Base-by-base conservation (phyloP, 2,329 filamentous ascomycete species). In the Daldinia sp. region DNA sequence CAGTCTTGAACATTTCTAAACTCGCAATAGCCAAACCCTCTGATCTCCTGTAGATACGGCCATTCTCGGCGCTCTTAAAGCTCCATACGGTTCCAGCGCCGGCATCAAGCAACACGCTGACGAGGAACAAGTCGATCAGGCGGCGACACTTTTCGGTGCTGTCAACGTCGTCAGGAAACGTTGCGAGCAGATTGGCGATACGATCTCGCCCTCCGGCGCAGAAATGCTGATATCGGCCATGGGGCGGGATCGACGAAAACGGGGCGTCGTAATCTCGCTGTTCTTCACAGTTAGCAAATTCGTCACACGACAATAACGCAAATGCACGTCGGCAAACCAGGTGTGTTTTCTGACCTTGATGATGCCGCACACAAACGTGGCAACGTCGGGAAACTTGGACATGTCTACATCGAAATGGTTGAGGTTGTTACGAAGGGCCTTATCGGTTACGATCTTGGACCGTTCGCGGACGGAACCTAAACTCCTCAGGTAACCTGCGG, bases 61-160 rank as follows among this genome's bases (percentile, higher is more conserved):
- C 93, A 67, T 93, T 96, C 74, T 96, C 93, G 66, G 89, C 89
- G 74, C 93, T 96, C 81, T 92, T 95, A 80, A 97, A 99, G 70
- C 88, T 90, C 95, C 95, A 99, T 68, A 87, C 85, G 2, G 88
- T 94, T 37, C 95, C 95, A 1, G 95, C 93, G 37, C 95, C 95
- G 3, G 95, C 92, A 74, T 96, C 92, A 7, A 96, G 83, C 50
- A 96, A 81, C 6, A 95, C 92, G 50, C 92, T 94, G 66, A 95
- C 83, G 47, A 88, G 82, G 74, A 89, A 89, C 6, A 89, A 75
- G 68, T 89, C 87, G 43, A 87, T 80, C 15, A 88, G 73, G 0
- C 85, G 79, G 2, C 85, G 82, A 37, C 71, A 73, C 57, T 72
- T 73, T 65, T 74, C 72, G 32, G 68, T 71, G 50, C 77, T 75